A percentile compares a stretch with the other conserved stretches of the same genome.
Evolutionary conservation across 1,284 basidiomycete species (phyloP).

Genomic region (Sanghuangporus weigelae): DNA sequence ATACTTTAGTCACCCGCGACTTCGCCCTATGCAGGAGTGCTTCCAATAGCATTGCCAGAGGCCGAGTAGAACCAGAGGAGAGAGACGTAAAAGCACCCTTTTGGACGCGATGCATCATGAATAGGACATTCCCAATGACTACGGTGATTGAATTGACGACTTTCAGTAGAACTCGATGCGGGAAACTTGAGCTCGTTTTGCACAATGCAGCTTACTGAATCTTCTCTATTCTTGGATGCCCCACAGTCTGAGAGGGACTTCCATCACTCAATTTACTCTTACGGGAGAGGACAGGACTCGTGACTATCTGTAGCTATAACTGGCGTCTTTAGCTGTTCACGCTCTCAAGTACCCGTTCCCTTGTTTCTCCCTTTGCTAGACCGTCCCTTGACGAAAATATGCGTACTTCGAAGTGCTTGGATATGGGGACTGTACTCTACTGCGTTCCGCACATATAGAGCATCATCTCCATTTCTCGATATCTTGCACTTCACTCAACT

Average conservation of each 20-base stretch:
- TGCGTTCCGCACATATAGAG: conserved; percentile 27
- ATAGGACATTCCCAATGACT: background rate
- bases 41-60: background rate
- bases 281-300: background rate
- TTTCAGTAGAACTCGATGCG: background rate
- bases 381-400: background rate
- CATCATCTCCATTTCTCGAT: background rate
- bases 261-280: no score
- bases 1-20: no score
- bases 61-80: background rate
- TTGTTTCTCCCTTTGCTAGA: background rate
- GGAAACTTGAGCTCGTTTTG: background rate
- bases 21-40: no score
- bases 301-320: background rate
- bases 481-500: background rate
- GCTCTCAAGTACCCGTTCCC: background rate
- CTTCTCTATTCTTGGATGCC: background rate
- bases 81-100: background rate
- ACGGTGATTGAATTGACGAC: background rate
- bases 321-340: background rate
- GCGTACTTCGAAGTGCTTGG: background rate
- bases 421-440: conserved; percentile 32
- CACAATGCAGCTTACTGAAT: background rate
- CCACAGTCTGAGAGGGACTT: background rate
- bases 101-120: background rate